Evolutionary conservation across 2,329 filamentous ascomycete genomes (phyloP).

Genomic region (Lachnellula cervina): DNA sequence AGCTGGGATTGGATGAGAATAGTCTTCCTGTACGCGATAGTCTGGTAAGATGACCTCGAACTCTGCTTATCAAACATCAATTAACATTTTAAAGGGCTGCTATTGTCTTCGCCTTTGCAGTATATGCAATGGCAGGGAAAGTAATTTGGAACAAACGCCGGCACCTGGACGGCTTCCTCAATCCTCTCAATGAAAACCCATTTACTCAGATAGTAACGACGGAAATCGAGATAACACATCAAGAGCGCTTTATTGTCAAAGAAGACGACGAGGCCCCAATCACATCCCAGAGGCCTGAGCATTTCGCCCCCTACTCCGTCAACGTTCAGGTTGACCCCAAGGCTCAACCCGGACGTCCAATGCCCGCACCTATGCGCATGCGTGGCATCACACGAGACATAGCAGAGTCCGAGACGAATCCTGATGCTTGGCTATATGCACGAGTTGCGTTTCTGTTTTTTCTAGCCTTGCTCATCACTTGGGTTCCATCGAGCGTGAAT

Average conservation of each 20-base stretch:
- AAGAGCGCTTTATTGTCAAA: conserved; percentile 28
- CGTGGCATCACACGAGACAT: conserved; percentile 2
- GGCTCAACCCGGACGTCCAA: conserved; percentile 22
- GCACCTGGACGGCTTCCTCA: conserved; percentile 52
- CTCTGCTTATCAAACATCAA: not conserved
- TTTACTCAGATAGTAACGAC: conserved; percentile 21
- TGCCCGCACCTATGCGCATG: conserved; percentile 1
- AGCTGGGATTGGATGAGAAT: conserved; percentile 68
- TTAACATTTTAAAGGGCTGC: conserved; percentile 38
- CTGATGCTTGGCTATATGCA: conserved; percentile 60
- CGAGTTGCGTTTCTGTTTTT: conserved; percentile 67
- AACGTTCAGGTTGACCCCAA: conserved; percentile 19
- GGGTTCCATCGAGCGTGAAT: conserved; percentile 37
- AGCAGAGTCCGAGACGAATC: conserved; percentile 18
- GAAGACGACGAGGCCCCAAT: conserved; percentile 8
- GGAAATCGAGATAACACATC: conserved; percentile 42
- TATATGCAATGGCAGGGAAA: conserved; percentile 59
- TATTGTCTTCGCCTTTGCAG: conserved; percentile 54
- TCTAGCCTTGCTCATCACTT: conserved; percentile 62
- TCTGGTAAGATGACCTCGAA: conserved; percentile 42
- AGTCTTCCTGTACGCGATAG: conserved; percentile 65
- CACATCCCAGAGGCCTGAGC: not conserved
- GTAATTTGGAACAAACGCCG: conserved; percentile 61
- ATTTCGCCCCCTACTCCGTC: not conserved
- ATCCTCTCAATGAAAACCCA: conserved; percentile 42